Conservation (phyloP, 75 land plant genomes). For the Larix kaempferi region DNA sequence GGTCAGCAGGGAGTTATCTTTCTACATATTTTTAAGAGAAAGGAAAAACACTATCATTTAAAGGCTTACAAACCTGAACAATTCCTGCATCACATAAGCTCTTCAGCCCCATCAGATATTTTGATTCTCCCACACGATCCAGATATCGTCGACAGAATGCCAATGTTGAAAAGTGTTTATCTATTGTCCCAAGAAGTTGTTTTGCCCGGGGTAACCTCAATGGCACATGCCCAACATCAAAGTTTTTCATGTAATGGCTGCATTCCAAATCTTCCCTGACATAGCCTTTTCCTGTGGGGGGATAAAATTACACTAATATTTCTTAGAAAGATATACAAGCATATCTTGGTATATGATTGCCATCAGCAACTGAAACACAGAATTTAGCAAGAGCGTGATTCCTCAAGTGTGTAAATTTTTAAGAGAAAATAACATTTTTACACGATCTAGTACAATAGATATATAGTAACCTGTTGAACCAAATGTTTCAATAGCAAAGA, state of each 20-base stretch:
- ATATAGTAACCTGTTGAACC: constrained; percentile 76
- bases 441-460: not conserved
- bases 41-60: not conserved
- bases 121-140: constrained; percentile 92
- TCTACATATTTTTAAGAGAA: not conserved
- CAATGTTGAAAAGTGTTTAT: constrained; percentile 92
- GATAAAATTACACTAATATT: not conserved
- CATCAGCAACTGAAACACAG: not conserved
- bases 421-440: not conserved
- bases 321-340: not conserved
- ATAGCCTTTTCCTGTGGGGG: constrained; percentile 88
- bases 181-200: constrained; percentile 87
- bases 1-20: not conserved
- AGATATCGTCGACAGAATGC: constrained; percentile 95
- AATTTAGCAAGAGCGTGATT: not conserved
- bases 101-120: constrained; percentile 95
- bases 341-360: not conserved
- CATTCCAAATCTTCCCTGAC: constrained; percentile 98
- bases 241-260: constrained; percentile 99
- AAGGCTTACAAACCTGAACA: constrained; percentile 67
- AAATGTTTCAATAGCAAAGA: constrained; percentile 96
- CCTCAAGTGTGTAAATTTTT: not conserved
- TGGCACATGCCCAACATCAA: constrained; percentile 92
- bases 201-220: constrained; percentile 88
- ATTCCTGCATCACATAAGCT: constrained; percentile 93